phyloP scores from a whole-genome alignment of 2,329 filamentous ascomycete genomes.

The Fusarium albosuccineum region DNA sequence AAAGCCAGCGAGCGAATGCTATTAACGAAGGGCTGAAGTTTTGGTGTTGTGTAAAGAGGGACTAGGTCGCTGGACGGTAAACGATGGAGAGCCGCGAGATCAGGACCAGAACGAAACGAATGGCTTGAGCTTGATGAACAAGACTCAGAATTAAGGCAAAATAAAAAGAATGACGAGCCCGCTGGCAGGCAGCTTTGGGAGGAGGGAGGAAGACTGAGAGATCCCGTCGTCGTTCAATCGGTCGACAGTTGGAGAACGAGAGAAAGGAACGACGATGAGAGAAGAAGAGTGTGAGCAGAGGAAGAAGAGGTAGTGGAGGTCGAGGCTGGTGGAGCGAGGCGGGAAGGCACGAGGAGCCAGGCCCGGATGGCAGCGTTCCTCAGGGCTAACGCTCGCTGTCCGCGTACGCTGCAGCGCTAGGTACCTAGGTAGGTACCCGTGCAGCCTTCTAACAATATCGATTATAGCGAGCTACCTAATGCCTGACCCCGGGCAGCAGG shows the following conservation, averaged over 20 bases:
- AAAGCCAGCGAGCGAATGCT: slow-evolving; percentile 38
- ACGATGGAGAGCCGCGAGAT: neutral
- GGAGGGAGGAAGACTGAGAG: slow-evolving; percentile 34
- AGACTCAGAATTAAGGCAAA: slow-evolving; percentile 42
- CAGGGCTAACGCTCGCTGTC: slow-evolving; percentile 3
- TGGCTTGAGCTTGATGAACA: slow-evolving; percentile 37
- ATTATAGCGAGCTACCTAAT: neutral
- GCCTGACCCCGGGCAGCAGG: neutral
- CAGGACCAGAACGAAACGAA: slow-evolving; percentile 43
- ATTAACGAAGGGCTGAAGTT: slow-evolving; percentile 27
- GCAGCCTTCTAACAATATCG: slow-evolving; percentile 10
- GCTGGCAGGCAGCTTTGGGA: slow-evolving; percentile 63
- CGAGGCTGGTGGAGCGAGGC: slow-evolving; percentile 31
- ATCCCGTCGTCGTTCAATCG: slow-evolving; percentile 48
- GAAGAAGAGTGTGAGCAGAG: slow-evolving; percentile 46
- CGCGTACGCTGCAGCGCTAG: slow-evolving; percentile 8
- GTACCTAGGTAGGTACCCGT: neutral
- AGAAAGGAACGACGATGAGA: slow-evolving; percentile 51
- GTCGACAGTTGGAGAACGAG: slow-evolving; percentile 52
- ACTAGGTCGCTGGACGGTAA: slow-evolving; percentile 33
- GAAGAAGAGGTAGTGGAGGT: slow-evolving; percentile 38
- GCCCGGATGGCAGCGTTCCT: slow-evolving; percentile 23
- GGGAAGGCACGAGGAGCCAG: slow-evolving; percentile 38
- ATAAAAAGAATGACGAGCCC: slow-evolving; percentile 62
- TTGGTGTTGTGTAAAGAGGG: slow-evolving; percentile 40